Evolutionary conservation across 805 yeast genomes (phyloP).

Genomic region (Saccharomycopsis fibuligera): DNA sequence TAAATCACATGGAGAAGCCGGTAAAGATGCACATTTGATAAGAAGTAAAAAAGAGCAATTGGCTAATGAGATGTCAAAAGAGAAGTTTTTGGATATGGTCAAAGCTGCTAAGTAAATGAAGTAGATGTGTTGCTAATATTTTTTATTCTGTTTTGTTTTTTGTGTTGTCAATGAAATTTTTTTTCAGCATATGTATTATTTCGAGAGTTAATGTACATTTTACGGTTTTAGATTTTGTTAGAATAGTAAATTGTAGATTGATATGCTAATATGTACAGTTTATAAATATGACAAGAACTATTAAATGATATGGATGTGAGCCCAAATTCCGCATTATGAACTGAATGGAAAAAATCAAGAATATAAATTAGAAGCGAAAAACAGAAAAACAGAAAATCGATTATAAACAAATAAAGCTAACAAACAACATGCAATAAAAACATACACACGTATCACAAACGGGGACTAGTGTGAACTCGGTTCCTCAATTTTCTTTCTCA

Average conservation of each 20-base stretch:
- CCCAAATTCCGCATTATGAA: too few species aligned
- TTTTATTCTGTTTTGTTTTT: background rate
- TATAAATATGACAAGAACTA: too few species aligned
- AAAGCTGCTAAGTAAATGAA: conserved; percentile 50
- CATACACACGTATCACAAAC: background rate
- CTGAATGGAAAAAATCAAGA: too few species aligned
- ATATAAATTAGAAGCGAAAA: too few species aligned
- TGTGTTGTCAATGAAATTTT: background rate
- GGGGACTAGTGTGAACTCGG: background rate
- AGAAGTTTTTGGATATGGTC: conserved; percentile 81
- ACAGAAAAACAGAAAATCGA: too few species aligned
- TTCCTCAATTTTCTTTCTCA: background rate
- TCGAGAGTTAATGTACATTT: background rate
- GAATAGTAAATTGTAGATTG: background rate
- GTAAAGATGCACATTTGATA: conserved; percentile 35
- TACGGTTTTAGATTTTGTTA: background rate
- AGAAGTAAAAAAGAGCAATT: conserved; percentile 48
- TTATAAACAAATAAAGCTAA: too few species aligned
- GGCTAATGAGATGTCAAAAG: conserved; percentile 78
- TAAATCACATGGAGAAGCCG: conserved; percentile 35
- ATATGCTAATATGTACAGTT: too few species aligned
- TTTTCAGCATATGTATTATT: background rate
- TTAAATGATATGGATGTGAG: too few species aligned
- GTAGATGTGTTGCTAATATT: background rate
- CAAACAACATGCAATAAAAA: too few species aligned